Evolutionary conservation across 2,329 filamentous ascomycete species (phyloP).

Genomic region (Arachnomyces sp.): DNA sequence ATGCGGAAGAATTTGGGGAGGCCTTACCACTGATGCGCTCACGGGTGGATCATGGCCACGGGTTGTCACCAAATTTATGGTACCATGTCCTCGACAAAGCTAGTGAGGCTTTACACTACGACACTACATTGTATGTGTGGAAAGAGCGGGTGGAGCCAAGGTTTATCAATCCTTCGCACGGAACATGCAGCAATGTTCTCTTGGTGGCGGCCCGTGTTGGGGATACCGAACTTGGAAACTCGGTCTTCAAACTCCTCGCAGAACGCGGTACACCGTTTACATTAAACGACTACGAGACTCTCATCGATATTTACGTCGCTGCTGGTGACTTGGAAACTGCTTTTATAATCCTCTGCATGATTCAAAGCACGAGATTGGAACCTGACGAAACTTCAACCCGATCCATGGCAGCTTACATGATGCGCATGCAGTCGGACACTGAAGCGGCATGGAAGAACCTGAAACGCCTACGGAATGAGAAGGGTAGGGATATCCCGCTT

Average conservation of each 20-base stretch:
- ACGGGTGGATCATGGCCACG: conserved; percentile 40
- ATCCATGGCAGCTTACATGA: conserved; percentile 52
- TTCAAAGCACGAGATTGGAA: conserved; percentile 55
- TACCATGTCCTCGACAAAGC: conserved; percentile 68
- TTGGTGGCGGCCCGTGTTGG: conserved; percentile 61
- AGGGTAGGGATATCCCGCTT: conserved; percentile 42
- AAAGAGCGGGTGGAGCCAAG: conserved; percentile 50
- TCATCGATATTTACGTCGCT: conserved; percentile 61
- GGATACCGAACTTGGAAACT: conserved; percentile 60
- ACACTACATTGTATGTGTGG: conserved; percentile 65
- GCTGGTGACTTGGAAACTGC: conserved; percentile 56
- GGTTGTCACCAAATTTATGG: conserved; percentile 54
- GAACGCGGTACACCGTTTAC: conserved; percentile 48
- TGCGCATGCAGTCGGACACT: conserved; percentile 33
- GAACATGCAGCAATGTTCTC: conserved; percentile 60
- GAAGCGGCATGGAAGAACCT: conserved; percentile 50
- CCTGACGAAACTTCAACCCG: conserved; percentile 55
- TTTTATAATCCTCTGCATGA: conserved; percentile 63
- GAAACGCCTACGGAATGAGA: conserved; percentile 41
- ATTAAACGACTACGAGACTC: conserved; percentile 67
- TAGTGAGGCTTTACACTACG: conserved; percentile 53
- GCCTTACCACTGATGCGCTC: conserved; percentile 59
- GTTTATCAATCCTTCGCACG: conserved; percentile 55
- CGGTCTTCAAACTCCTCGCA: conserved; percentile 59
- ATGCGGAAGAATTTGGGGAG: conserved; percentile 67